Evolutionary conservation across 2,329 filamentous ascomycete species (phyloP).

Genomic region (Aureobasidium sp.): DNA sequence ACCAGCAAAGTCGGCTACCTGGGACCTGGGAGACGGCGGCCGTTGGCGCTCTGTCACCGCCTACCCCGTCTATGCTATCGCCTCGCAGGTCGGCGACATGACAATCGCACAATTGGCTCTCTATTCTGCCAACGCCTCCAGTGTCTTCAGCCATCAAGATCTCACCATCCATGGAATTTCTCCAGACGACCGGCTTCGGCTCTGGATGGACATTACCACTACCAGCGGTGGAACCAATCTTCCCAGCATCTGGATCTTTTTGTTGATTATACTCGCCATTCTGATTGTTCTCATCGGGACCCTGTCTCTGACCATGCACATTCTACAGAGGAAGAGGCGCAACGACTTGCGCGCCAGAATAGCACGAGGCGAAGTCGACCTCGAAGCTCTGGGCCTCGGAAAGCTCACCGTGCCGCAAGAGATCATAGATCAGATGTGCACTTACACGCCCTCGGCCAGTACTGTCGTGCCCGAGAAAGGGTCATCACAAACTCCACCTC

Average conservation of each 20-base stretch:
- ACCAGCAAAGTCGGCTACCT: slow-evolving; percentile 51
- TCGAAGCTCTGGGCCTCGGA: slow-evolving; percentile 80
- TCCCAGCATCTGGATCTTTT: slow-evolving; percentile 74
- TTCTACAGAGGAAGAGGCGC: slow-evolving; percentile 64
- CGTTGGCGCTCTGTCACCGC: slow-evolving; percentile 63
- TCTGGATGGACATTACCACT: slow-evolving; percentile 43
- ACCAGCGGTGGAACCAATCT: slow-evolving; percentile 36
- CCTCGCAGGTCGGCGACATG: slow-evolving; percentile 54
- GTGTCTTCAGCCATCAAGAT: slow-evolving; percentile 29
- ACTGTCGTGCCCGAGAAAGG: neutral
- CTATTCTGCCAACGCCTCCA: slow-evolving; percentile 68
- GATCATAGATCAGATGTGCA: slow-evolving; percentile 66
- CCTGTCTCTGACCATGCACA: slow-evolving; percentile 66
- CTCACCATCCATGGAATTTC: slow-evolving; percentile 24
- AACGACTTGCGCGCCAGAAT: slow-evolving; percentile 60
- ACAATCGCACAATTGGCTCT: slow-evolving; percentile 63
- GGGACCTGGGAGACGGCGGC: slow-evolving; percentile 61
- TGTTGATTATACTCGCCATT: slow-evolving; percentile 59
- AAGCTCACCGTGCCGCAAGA: slow-evolving; percentile 65
- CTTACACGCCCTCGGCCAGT: slow-evolving; percentile 44
- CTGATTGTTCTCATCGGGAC: slow-evolving; percentile 57
- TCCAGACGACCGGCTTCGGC: slow-evolving; percentile 37
- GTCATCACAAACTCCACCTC: slow-evolving; percentile 15
- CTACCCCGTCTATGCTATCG: slow-evolving; percentile 77
- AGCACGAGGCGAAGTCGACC: slow-evolving; percentile 67